Conservation (phyloP, 2,329 filamentous ascomycete species). For the Monilinia laxa region DNA sequence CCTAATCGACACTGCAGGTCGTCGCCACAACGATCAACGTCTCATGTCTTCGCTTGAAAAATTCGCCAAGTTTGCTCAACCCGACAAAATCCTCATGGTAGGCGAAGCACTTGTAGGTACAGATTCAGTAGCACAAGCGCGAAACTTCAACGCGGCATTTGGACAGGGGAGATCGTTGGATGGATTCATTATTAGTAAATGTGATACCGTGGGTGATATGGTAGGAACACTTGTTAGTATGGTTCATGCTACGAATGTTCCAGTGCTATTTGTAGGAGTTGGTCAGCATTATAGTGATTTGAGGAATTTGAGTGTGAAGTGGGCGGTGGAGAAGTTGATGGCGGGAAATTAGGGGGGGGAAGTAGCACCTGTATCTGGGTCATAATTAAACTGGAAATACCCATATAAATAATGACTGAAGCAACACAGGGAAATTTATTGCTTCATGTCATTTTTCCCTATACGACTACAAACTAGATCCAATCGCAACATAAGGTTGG, state of each 20-base stretch:
- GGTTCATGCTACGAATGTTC: conserved; percentile 95
- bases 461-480: too few relatives aligned
- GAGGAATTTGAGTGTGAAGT: conserved; percentile 66
- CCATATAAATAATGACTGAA: background rate
- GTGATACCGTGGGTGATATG: conserved; percentile 99
- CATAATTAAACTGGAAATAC: background rate
- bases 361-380: background rate
- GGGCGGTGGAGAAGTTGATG: conserved; percentile 66
- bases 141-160: conserved; percentile 94
- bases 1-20: conserved; percentile 92
- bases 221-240: conserved; percentile 83
- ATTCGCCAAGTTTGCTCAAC: conserved; percentile 92
- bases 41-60: conserved; percentile 97
- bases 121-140: conserved; percentile 90
- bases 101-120: conserved; percentile 84
- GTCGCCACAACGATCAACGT: conserved; percentile 90
- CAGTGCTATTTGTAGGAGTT: conserved; percentile 85
- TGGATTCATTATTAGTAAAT: conserved; percentile 98
- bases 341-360: conserved; percentile 35
- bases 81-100: conserved; percentile 99
- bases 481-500: too few relatives aligned
- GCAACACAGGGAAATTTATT: too few relatives aligned
- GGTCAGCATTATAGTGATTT: conserved; percentile 69
- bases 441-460: too few relatives aligned
- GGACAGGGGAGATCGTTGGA: conserved; percentile 78